Evolutionary conservation across 2,329 filamentous ascomycete genomes (phyloP).

Genomic region (Fusarium sp.): DNA sequence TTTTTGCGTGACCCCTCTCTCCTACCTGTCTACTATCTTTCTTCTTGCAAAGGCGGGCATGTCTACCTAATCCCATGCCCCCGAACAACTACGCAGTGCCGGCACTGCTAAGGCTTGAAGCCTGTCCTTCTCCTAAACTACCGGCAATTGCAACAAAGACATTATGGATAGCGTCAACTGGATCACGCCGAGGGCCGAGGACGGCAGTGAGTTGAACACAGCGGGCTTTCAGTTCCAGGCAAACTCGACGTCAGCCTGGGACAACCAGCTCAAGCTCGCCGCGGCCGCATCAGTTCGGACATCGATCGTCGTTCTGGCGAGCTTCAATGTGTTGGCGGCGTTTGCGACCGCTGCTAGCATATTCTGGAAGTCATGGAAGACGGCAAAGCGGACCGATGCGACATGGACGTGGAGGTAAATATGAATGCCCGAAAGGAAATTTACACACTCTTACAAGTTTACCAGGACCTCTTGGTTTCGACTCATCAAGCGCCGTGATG

Average conservation of each 20-base stretch:
- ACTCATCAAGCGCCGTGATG: conserved; percentile 60
- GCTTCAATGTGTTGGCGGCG: conserved; percentile 71
- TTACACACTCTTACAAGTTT: conserved; percentile 19
- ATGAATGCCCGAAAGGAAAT: not conserved
- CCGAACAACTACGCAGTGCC: conserved; percentile 39
- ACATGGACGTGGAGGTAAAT: conserved; percentile 58
- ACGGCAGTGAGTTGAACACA: conserved; percentile 18
- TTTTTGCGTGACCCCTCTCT: not conserved
- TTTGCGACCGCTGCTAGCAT: conserved; percentile 68
- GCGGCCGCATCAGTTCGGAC: conserved; percentile 69
- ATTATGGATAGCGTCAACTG: conserved; percentile 23
- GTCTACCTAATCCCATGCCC: conserved; percentile 28
- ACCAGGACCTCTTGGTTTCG: conserved; percentile 53
- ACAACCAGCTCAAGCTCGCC: conserved; percentile 64
- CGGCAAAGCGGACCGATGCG: conserved; percentile 55
- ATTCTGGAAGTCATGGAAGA: conserved; percentile 66
- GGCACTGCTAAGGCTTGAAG: conserved; percentile 42
- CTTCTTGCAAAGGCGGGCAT: conserved; percentile 28
- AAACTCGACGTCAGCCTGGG: conserved; percentile 60
- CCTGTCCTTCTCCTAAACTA: conserved; percentile 23
- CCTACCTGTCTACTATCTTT: not conserved
- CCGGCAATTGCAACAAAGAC: conserved; percentile 3
- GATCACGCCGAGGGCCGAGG: conserved; percentile 21
- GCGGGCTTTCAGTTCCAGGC: conserved; percentile 48
- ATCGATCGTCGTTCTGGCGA: conserved; percentile 70